Base-by-base conservation (phyloP, 805 yeast species). In the Saturnispora besseyi region DNA sequence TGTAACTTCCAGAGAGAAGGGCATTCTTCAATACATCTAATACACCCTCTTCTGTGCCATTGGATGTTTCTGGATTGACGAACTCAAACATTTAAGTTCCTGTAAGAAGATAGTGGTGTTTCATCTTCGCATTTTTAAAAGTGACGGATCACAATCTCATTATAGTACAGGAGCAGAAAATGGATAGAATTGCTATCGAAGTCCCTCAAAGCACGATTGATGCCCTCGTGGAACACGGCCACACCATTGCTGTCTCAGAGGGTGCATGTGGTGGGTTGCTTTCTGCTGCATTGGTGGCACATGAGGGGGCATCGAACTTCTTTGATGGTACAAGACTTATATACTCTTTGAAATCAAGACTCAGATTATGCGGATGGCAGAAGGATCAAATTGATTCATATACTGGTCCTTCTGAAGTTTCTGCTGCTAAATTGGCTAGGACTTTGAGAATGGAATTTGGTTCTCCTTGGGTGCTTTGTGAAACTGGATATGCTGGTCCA, bases 401-500 rank as follows among this genome's bases (percentile, higher is more conserved):
- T 62, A 85, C 90, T 41, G 96, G 95, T 0, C 95, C 96, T 4
- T 75, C 84, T 38, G 88, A 82, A 57, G 74, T 72, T 42, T 95
- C 85, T 15, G 95, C 85, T 2, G 62, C 79, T 53, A 75, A 86
- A 58, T 70, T 87, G 55, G 96, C 96, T 2, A 72, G 96, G 46
- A 86, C 85, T 55, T 71, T 89, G 49, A 74, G 82, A 59, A 77
- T 87, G 53, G 96, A 87, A 62, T 73, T 87, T 55, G 95, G 95
- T 0, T 81, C 89, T 3, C 84, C 90, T 0, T 87, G 81, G 65
- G 88, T 87, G 4, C 70, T 87, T 18, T 82, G 90, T 1, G 96
- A 87, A 63, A 82, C 93, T 1, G 96, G 96, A 1, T 83, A 84
- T 71, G 95, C 96, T 0, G 95, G 95, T 1, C 93, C 95, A 2